A percentile compares a stretch with the other conserved stretches of the same genome.
phyloP scores from a whole-genome alignment of 2,329 filamentous ascomycete genomes.

The Aureobasidium sp. region DNA sequence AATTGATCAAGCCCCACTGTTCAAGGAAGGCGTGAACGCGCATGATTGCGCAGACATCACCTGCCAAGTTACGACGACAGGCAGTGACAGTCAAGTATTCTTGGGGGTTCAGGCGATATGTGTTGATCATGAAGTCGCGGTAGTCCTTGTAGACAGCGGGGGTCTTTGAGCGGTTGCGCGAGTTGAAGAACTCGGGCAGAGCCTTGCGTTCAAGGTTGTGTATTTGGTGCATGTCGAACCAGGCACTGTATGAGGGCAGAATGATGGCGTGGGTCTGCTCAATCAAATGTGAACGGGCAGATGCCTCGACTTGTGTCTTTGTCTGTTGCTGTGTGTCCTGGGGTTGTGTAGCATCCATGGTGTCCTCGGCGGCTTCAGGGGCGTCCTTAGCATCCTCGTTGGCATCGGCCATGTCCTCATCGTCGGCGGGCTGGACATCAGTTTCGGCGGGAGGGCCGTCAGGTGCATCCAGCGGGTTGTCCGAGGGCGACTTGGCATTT shows the following conservation, averaged over 20 bases:
- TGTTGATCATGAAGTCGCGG: slow-evolving; percentile 99
- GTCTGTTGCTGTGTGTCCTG: slow-evolving; percentile 47
- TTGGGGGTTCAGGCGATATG: slow-evolving; percentile 88
- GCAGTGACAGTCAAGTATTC: slow-evolving; percentile 97
- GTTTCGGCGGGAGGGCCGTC: slow-evolving; percentile 29
- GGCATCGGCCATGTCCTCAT: slow-evolving; percentile 55
- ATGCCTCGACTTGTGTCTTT: slow-evolving; percentile 75
- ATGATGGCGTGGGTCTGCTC: slow-evolving; percentile 94
- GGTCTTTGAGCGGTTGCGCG: slow-evolving; percentile 95
- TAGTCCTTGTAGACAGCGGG: slow-evolving; percentile 97
- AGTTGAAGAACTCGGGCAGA: slow-evolving; percentile 97
- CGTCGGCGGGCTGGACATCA: slow-evolving; percentile 23
- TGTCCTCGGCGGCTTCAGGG: slow-evolving; percentile 39
- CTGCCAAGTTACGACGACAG: slow-evolving; percentile 87
- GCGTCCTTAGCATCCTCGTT: slow-evolving; percentile 38
- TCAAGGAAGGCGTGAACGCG: slow-evolving; percentile 95
- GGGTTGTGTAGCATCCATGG: slow-evolving; percentile 35
- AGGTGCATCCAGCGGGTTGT: slow-evolving; percentile 33
- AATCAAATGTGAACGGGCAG: slow-evolving; percentile 85
- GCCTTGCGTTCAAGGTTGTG: slow-evolving; percentile 90
- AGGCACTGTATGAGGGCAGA: slow-evolving; percentile 92
- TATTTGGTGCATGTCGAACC: slow-evolving; percentile 97
- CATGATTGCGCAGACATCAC: slow-evolving; percentile 99
- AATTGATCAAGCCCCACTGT: slow-evolving; percentile 98
- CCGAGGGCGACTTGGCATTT: slow-evolving; percentile 23